Conservation (phyloP, 495 filamentous ascomycete genomes). For the Sordaria brevicollis region DNA sequence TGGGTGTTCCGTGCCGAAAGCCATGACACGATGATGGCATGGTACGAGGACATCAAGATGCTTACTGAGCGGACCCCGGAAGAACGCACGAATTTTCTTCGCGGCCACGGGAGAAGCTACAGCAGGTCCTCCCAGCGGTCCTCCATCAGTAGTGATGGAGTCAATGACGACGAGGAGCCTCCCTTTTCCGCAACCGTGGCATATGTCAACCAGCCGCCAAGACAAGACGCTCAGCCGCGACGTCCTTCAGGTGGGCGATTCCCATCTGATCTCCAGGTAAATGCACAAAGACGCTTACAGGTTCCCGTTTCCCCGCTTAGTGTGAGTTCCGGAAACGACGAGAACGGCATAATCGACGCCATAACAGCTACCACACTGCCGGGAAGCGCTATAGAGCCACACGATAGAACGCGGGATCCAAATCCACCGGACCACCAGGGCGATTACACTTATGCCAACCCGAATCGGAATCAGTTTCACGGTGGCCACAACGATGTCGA, state of each 20-base stretch:
- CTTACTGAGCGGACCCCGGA: conserved; percentile 83
- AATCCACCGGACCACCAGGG: not conserved
- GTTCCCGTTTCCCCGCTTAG: conserved; percentile 68
- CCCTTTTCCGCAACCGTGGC: conserved; percentile 53
- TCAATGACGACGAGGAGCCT: conserved; percentile 78
- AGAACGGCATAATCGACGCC: conserved; percentile 39
- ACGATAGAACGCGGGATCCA: not conserved
- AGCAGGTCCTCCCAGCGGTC: conserved; percentile 58
- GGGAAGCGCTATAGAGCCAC: conserved; percentile 31
- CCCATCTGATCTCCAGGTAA: conserved; percentile 74
- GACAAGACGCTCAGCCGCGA: conserved; percentile 36
- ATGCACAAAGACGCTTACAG: conserved; percentile 59
- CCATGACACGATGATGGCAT: conserved; percentile 92
- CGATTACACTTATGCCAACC: not conserved
- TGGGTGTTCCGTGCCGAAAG: conserved; percentile 97
- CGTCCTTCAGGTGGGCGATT: conserved; percentile 83
- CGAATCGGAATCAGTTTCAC: not conserved
- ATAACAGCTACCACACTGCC: conserved; percentile 43
- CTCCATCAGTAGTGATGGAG: conserved; percentile 59
- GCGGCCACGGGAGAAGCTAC: conserved; percentile 61
- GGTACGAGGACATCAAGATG: conserved; percentile 86
- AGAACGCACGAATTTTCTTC: conserved; percentile 78
- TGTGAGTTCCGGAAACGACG: conserved; percentile 54
- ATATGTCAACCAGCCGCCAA: conserved; percentile 32
- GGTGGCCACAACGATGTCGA: not conserved